Evolutionary conservation across 164 flowering plant genomes (phyloP), one percentile per base, ranked within the genome.

Genomic region (Sedum album): DNA sequence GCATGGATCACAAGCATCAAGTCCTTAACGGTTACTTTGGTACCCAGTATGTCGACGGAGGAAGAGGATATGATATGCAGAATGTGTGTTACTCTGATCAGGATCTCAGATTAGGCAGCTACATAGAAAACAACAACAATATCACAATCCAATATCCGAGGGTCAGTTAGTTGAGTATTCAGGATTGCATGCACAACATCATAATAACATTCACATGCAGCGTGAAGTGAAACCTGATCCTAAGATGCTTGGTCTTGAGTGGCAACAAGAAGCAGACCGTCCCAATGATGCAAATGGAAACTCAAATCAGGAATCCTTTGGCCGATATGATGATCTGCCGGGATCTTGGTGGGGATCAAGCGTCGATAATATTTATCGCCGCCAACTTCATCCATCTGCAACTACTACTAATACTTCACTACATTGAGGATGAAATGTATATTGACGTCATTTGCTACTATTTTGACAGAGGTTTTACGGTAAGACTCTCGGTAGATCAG

Each of bases 271-370:
- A 15, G n/a, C 20, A 36, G 38, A 25, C 25, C 33, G 10, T 53
- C 26, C 60, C 7, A 35, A 35, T 21, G 60, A 53, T 21, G 30
- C 41, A 11, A 44, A 15, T 5, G 33, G 41, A 6, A 31, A 20
- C 2, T 63, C 67, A 65, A 41, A 21, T 17, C 48, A 44, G 46
- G 67, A 65, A 9, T 36, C 67, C 36, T 65, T n/a, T n/a, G 46
- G 28, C 17, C 0, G 20, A 13, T 44, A 44, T 44, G 48, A 44
- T 44, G 15, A 13, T 13, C 28, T 5, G 28, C 28, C 2, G 28
- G 33, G 62, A 57, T 57, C 62, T 28, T 57, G 62, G 62, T 28
- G 33, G 23, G 62, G 33, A 4, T 20, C n/a, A 33, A 57, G 18
- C 28, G 31, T 33, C 15, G 62, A 33, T 26, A 57, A 28, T 15